These are phyloP conservation scores for Russula griseocarnosa DNA, from an alignment of 768 basidiomycete species.

Conservation along the genomic window DNA sequence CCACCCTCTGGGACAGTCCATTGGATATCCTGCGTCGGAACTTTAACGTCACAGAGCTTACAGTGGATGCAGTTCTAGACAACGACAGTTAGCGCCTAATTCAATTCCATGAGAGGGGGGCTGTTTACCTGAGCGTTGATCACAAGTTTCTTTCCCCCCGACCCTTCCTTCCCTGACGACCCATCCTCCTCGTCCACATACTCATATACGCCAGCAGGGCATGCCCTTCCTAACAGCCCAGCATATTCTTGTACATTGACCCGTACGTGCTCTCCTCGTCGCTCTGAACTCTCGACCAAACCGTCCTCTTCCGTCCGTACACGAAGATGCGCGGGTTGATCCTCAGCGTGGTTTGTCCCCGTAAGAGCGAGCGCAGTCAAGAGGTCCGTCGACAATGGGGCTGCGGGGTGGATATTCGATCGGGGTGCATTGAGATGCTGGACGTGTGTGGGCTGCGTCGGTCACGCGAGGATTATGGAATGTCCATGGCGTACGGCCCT, in stretches of 20 bases:
- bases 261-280: slow-evolving; percentile 62
- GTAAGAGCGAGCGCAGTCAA: slow-evolving; percentile 87
- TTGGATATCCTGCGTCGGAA: slow-evolving; percentile 92
- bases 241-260: slow-evolving; percentile 77
- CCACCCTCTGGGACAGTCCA: slow-evolving; percentile 97
- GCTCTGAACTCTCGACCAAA: slow-evolving; percentile 41
- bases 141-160: slow-evolving; percentile 82
- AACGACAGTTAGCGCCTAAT: slow-evolving; percentile 30
- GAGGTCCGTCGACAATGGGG: slow-evolving; percentile 91
- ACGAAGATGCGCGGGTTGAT: slow-evolving; percentile 86
- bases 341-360: slow-evolving; percentile 95
- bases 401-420: slow-evolving; percentile 87
- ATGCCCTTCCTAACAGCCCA: slow-evolving; percentile 82
- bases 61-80: slow-evolving; percentile 87
- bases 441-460: slow-evolving; percentile 70
- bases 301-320: slow-evolving; percentile 44
- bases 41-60: slow-evolving; percentile 95
- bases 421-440: slow-evolving; percentile 59
- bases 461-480: slow-evolving; percentile 58
- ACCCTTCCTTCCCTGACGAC: slow-evolving; percentile 48
- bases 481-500: slow-evolving; percentile 89
- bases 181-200: slow-evolving; percentile 70
- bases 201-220: slow-evolving; percentile 96
- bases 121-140: slow-evolving; percentile 89
- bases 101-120: slow-evolving; percentile 6